A percentile compares a stretch with the other conserved stretches of the same genome.
Conservation (phyloP, 352 stramenopile species). For the Elongisporangium anandrum region DNA sequence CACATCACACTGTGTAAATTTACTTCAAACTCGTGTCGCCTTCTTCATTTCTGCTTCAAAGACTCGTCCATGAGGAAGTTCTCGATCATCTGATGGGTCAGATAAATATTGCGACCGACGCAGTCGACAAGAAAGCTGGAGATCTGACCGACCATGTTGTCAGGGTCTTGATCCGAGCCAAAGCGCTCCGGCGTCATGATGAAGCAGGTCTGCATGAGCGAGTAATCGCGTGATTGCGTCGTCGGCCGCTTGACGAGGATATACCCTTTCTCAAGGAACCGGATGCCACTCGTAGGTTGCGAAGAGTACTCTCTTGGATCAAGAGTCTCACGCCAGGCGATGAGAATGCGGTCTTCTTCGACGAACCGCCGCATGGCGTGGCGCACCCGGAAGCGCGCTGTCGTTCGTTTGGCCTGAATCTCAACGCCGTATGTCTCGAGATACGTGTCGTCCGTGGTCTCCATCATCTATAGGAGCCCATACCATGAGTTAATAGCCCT, state of each 20-base stretch:
- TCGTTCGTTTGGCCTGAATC: conserved; percentile 25
- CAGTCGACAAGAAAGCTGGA: neutral
- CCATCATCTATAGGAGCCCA: conserved; percentile 16
- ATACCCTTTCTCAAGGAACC: conserved; percentile 3
- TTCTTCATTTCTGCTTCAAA: conserved; percentile 4
- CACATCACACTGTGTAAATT: no score
- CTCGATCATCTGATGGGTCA: conserved; percentile 4
- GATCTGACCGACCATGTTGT: neutral
- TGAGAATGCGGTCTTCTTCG: conserved; percentile 5
- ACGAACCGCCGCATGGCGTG: conserved; percentile 31
- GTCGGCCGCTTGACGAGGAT: neutral
- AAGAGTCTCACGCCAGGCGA: conserved; percentile 5
- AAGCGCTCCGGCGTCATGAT: conserved; percentile 2
- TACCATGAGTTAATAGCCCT: conserved; percentile 4
- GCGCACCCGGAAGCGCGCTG: conserved; percentile 27
- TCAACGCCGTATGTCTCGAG: conserved; percentile 31
- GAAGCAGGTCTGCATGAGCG: conserved; percentile 6
- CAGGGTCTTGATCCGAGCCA: neutral
- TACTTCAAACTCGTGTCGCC: no score
- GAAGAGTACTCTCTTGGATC: neutral
- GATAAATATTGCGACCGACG: conserved; percentile 1
- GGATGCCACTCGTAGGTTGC: neutral
- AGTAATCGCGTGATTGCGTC: neutral
- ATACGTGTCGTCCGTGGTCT: conserved; percentile 29
- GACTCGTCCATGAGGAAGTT: conserved; percentile 3